Evolutionary conservation across 352 stramenopile species (phyloP).

Genomic region (Phytophthora idaei): DNA sequence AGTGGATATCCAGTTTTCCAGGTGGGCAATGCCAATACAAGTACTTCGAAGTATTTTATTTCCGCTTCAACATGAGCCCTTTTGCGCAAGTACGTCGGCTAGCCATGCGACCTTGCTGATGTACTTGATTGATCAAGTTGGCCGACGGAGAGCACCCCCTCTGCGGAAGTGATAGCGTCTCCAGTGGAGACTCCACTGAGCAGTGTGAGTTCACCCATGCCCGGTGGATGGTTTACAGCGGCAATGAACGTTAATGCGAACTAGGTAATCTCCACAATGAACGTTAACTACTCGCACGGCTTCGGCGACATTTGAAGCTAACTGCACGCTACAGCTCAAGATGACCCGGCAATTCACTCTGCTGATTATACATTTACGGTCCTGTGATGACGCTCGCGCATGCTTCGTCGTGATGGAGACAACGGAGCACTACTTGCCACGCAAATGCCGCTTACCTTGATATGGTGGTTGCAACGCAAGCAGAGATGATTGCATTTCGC

Average conservation of each 20-base stretch:
- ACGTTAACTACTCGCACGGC: too few species aligned
- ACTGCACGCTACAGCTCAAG: too few species aligned
- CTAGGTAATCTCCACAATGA: too few species aligned
- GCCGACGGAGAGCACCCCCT: neutral
- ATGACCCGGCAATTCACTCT: too few species aligned
- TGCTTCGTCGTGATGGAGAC: neutral
- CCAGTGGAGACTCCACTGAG: neutral
- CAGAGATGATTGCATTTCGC: neutral
- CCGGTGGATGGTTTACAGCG: too few species aligned
- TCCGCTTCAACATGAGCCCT: constrained; percentile 23
- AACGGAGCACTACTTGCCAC: neutral
- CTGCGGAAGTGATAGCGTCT: too few species aligned
- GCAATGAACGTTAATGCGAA: too few species aligned
- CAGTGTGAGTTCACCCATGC: neutral
- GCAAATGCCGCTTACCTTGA: neutral
- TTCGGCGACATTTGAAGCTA: too few species aligned
- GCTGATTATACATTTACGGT: too few species aligned
- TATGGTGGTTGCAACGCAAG: neutral
- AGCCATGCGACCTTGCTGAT: neutral
- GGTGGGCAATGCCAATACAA: neutral
- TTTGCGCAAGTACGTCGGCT: constrained; percentile 32
- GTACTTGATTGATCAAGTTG: constrained; percentile 20
- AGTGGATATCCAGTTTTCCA: constrained; percentile 17
- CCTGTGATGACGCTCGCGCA: too few species aligned
- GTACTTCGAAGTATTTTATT: constrained; percentile 12